Evolutionary conservation across 169 alveolate genomes (phyloP), one percentile per base, ranked within the genome.

Genomic region (Plasmodium cynomolgi): DNA sequence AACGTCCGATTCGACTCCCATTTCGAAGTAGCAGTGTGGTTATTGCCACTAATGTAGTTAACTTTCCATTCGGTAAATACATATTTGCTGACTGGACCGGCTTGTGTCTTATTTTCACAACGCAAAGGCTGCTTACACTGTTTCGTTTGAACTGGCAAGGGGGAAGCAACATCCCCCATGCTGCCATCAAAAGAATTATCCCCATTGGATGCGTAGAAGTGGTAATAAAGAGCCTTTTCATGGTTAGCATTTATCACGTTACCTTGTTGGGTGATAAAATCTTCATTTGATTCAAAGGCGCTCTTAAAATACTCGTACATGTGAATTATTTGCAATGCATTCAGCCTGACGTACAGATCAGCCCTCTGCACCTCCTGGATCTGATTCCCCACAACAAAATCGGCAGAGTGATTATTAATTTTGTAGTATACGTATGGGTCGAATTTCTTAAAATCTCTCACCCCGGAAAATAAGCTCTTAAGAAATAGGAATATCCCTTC

Each of bases 291-390:
- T 41, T 15, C 62, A 86, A 86, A 86, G n/a, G 50, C 54, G 44
- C 23, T 86, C 47, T 86, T 86, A 37, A 86, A 86, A 50, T 86
- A 56, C 44, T 86, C 93, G 71, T 86, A 86, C 41, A 86, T 56
- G 7, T 86, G 86, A 37, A 86, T 31, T 11, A 86, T 11, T 37
- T 86, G 33, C 62, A 86, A n/a, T 9, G 93, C 93, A 86, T 86
- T 86, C 3, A 77, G 68, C 81, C 81, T 86, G 37, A 75, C 68
- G 47, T 39, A 86, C 39, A 86, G 41, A 41, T 33, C 68, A 15
- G 33, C 31, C 6, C 41, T 75, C n/a, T 77, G 31, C 31, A 75
- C 54, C 31, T 77, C 33, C 37, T 74, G 68, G n/a, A 54, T 50
- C 1, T n/a, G 8, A n/a, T 23, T 56, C 31, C 4, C 41, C 15